Base-by-base conservation (phyloP, 192 early-diverging fungal genomes). In the Coemansia sp. region DNA sequence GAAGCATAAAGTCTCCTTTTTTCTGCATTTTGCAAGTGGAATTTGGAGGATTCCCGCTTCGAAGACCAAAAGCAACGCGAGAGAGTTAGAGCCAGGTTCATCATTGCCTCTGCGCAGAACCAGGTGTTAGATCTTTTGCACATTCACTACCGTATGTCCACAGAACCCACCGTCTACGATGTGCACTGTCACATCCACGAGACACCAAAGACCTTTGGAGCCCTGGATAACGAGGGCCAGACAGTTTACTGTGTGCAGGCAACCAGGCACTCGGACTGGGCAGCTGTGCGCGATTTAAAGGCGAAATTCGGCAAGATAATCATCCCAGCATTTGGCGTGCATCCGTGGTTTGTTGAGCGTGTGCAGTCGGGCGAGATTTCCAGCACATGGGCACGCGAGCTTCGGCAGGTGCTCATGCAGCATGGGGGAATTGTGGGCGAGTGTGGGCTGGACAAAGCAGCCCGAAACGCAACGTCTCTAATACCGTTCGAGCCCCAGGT, bases 101-200 rank as follows among this genome's bases (percentile, higher is more conserved):
- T 30, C 41, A 43, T 69, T 56, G 40, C 53, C 34, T 60, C 49
- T n/a, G 53, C 64, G 56, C 45, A 39, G 38, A 40, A 38, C 42
- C 46, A 32, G 54, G 72, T 61, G 72, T 75, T 53, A 69, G 51
- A 47, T 41, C 32, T 45, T 39, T 48, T 47, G 48, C 46, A 75
- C 71, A 74, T 21, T 6, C 12, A 5, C 38, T 40, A 2, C 28
- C 15, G 21, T 5, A 38, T 54, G 21, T 36, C n/a, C 36, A 3
- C 11, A 52, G 26, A 30, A 26, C 15, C 20, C 42, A 42, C 15
- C 7, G 39, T 59, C 10, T 71, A 57, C 45, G 76, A 79, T 40
- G 70, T 55, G 17, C 76, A 79, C 45, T 73, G 70, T 41, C 76
- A 79, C 40, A 66, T 79, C 21, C 76, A 79, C 18, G 70, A 79